Percentiles rank a stretch among this genome's conserved stretches.
Evolutionary conservation across 192 early-diverging fungal genomes (phyloP).

Genomic region (Oehlia diaphana): DNA sequence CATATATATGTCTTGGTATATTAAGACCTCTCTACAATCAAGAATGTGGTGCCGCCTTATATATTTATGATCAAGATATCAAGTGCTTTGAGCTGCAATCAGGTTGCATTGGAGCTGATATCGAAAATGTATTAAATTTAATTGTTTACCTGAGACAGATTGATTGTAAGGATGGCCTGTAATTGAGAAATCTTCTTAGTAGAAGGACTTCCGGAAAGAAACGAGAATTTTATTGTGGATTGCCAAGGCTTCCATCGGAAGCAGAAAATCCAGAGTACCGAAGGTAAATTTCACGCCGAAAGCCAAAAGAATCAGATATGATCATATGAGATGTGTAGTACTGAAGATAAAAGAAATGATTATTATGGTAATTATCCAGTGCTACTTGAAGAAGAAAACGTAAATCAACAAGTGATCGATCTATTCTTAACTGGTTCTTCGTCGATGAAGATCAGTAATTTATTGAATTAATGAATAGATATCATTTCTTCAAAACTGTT

Average conservation of each 20-base stretch:
- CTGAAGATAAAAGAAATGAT: background rate
- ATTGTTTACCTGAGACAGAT: constrained; percentile 4
- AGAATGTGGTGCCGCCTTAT: background rate
- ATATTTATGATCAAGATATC: constrained; percentile 18
- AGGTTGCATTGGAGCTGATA: background rate
- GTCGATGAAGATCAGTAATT: background rate
- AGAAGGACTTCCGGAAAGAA: constrained; percentile 1
- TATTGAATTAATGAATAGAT: background rate
- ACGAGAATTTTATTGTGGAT: background rate
- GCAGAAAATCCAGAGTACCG: background rate
- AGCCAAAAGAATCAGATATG: constrained; percentile 10
- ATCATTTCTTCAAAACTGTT: no score
- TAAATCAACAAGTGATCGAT: background rate
- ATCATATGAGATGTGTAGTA: background rate
- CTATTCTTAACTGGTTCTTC: background rate
- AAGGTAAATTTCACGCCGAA: background rate
- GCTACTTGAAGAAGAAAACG: constrained; percentile 1
- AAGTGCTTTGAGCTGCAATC: constrained; percentile 3
- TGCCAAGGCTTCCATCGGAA: background rate
- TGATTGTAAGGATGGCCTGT: constrained; percentile 5
- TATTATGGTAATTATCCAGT: background rate
- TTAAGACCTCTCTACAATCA: constrained; percentile 5
- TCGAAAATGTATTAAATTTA: constrained; percentile 14
- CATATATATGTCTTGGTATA: constrained; percentile 9
- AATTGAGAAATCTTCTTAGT: background rate